A percentile compares a stretch with the other conserved stretches of the same genome.
phyloP scores from a whole-genome alignment of 768 basidiomycete genomes.

The Boletus rubropictus region DNA sequence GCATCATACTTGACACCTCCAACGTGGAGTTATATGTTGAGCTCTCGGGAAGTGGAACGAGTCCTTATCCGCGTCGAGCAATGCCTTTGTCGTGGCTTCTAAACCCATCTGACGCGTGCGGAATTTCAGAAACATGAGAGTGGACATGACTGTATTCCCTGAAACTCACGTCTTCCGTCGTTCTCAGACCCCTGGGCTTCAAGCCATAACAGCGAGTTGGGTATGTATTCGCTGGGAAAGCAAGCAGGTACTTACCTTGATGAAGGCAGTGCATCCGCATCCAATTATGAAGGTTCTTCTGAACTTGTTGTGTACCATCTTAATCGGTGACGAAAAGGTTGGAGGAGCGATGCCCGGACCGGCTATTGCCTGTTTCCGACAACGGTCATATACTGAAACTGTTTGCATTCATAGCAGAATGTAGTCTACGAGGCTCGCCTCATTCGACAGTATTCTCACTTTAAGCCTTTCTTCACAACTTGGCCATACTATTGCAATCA shows the following conservation, averaged over 20 bases:
- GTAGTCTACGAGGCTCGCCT: background rate
- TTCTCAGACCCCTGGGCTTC: slow-evolving; percentile 60
- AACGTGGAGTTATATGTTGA: background rate
- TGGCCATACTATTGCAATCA: slow-evolving; percentile 40
- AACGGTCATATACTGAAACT: too few species aligned
- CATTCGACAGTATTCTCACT: background rate
- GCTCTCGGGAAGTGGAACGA: background rate
- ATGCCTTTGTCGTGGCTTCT: slow-evolving; percentile 81
- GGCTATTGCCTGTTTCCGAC: background rate
- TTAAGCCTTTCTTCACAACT: slow-evolving; percentile 26
- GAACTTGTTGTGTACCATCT: slow-evolving; percentile 6
- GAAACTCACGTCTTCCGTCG: slow-evolving; percentile 61
- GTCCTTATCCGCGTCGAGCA: slow-evolving; percentile 69
- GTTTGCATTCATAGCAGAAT: background rate
- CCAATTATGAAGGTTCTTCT: slow-evolving; percentile 17
- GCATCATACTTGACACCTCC: slow-evolving; percentile 78
- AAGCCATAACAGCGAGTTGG: background rate
- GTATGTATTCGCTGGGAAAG: background rate
- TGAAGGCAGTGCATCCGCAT: slow-evolving; percentile 19
- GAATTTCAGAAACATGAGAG: background rate
- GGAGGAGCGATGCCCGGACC: background rate
- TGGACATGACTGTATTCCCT: too few species aligned
- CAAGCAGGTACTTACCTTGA: slow-evolving; percentile 15
- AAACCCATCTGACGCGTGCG: slow-evolving; percentile 60
- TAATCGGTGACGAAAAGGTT: background rate